phyloP scores from a whole-genome alignment of 2,329 filamentous ascomycete genomes.

The Metarhizium sp. region DNA sequence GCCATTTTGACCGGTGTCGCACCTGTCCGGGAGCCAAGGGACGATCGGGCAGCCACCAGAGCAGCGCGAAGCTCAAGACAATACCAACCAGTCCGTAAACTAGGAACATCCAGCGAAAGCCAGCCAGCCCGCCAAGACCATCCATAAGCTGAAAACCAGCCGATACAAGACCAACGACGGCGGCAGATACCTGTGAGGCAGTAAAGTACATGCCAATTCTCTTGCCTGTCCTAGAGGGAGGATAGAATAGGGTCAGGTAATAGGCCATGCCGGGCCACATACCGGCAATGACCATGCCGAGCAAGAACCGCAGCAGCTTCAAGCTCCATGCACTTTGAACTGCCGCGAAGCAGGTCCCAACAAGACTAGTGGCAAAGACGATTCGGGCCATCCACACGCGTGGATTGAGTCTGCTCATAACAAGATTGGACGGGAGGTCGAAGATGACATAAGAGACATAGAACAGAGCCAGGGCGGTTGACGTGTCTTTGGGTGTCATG shows the following conservation, averaged over 20 bases:
- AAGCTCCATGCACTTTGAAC: conserved; percentile 78
- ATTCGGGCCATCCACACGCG: conserved; percentile 90
- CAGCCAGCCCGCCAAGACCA: conserved; percentile 62
- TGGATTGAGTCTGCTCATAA: conserved; percentile 79
- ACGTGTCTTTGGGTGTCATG: conserved; percentile 66
- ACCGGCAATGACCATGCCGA: conserved; percentile 80
- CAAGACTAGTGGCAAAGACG: conserved; percentile 76
- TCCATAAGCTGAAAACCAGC: conserved; percentile 92
- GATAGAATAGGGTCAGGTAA: conserved; percentile 87
- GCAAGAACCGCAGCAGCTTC: conserved; percentile 76
- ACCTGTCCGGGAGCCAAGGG: conserved; percentile 64
- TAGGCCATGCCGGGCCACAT: conserved; percentile 97
- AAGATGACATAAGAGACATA: conserved; percentile 90
- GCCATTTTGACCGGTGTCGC: conserved; percentile 38
- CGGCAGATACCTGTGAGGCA: conserved; percentile 78
- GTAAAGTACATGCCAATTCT: conserved; percentile 87
- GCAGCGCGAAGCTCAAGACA: conserved; percentile 58
- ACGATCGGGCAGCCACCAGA: conserved; percentile 88
- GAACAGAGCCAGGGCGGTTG: conserved; percentile 77
- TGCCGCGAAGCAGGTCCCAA: conserved; percentile 75
- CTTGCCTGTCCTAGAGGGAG: conserved; percentile 76
- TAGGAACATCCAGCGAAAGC: conserved; percentile 90
- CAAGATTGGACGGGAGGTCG: conserved; percentile 76
- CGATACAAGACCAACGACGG: conserved; percentile 81
- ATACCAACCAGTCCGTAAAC: conserved; percentile 72